A percentile compares a stretch with the other conserved stretches of the same genome.
Conservation (phyloP, 495 filamentous ascomycete genomes). For the Aspergillus mulundensis region DNA sequence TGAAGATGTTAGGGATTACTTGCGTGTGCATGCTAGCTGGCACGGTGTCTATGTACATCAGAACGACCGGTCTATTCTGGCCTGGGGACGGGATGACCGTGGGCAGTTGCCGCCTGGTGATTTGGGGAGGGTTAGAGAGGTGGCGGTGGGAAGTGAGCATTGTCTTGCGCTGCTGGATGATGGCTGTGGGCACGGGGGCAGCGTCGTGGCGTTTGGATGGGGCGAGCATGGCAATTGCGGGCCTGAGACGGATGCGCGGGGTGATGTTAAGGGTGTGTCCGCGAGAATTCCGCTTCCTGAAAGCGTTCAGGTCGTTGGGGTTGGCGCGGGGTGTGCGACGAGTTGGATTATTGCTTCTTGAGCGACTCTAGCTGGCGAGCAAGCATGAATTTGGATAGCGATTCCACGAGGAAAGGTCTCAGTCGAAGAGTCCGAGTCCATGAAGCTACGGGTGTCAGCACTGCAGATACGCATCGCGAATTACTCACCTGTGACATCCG, state of each 20-base stretch:
- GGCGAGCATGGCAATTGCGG: conserved; percentile 98
- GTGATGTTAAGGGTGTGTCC: conserved; percentile 61
- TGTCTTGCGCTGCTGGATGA: conserved; percentile 61
- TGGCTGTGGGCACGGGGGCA: conserved; percentile 21
- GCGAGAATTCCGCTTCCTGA: conserved; percentile 55
- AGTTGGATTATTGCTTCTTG: conserved; percentile 64
- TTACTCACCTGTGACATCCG: conserved; percentile 45
- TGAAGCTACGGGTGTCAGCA: conserved; percentile 33
- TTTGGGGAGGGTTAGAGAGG: conserved; percentile 45
- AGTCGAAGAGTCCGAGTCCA: conserved; percentile 45
- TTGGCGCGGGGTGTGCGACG: conserved; percentile 86
- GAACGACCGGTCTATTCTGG: conserved; percentile 25
- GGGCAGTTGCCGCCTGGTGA: conserved; percentile 67
- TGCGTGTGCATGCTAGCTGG: conserved; percentile 68
- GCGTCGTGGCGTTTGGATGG: conserved; percentile 83
- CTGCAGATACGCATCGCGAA: neutral
- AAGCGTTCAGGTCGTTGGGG: conserved; percentile 37
- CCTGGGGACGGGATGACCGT: conserved; percentile 77
- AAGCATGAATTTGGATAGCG: too few relatives aligned
- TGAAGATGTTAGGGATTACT: conserved; percentile 23
- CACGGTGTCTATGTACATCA: conserved; percentile 67
- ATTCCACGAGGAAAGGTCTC: too few relatives aligned
- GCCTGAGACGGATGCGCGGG: conserved; percentile 51
- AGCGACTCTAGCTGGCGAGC: neutral
- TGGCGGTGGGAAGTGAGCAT: conserved; percentile 89